Conservation (phyloP, 2,329 filamentous ascomycete genomes). For the Helotiales sp. region DNA sequence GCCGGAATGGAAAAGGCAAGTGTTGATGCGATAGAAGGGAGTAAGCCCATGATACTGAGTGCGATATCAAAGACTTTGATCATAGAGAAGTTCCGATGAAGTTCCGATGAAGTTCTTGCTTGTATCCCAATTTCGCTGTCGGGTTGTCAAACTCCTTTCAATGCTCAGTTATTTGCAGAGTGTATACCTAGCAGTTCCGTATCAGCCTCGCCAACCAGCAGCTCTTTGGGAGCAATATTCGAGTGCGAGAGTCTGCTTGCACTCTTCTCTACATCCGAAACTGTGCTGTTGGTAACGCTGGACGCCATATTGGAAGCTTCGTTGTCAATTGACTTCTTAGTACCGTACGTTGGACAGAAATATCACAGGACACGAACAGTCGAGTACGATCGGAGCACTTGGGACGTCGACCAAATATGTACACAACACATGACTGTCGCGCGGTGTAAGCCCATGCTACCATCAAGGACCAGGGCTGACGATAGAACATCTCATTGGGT, state of each 20-base stretch:
- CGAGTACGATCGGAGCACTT: neutral
- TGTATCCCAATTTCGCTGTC: slow-evolving; percentile 45
- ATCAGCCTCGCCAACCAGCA: slow-evolving; percentile 41
- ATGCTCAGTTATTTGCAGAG: neutral
- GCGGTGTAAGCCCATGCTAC: slow-evolving; percentile 11
- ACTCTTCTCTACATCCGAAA: slow-evolving; percentile 36
- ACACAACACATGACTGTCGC: slow-evolving; percentile 11
- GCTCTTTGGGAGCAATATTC: slow-evolving; percentile 29
- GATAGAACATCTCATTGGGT: slow-evolving; percentile 26
- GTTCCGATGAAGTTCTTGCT: slow-evolving; percentile 65
- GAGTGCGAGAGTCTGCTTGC: slow-evolving; percentile 25
- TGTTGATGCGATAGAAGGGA: slow-evolving; percentile 65
- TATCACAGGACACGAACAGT: neutral
- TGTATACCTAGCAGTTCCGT: slow-evolving; percentile 42
- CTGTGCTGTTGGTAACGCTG: neutral
- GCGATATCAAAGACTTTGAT: slow-evolving; percentile 66
- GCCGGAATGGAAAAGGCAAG: slow-evolving; percentile 63
- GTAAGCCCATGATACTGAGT: slow-evolving; percentile 64
- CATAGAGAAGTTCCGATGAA: slow-evolving; percentile 65
- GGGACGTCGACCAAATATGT: slow-evolving; percentile 3
- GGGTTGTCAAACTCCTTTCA: neutral
- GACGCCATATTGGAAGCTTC: slow-evolving; percentile 13
- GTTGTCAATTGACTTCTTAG: neutral
- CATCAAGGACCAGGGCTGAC: slow-evolving; percentile 14
- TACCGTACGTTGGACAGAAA: neutral